phyloP scores from a whole-genome alignment of 2,329 filamentous ascomycete species.

The Diaporthe citri region DNA sequence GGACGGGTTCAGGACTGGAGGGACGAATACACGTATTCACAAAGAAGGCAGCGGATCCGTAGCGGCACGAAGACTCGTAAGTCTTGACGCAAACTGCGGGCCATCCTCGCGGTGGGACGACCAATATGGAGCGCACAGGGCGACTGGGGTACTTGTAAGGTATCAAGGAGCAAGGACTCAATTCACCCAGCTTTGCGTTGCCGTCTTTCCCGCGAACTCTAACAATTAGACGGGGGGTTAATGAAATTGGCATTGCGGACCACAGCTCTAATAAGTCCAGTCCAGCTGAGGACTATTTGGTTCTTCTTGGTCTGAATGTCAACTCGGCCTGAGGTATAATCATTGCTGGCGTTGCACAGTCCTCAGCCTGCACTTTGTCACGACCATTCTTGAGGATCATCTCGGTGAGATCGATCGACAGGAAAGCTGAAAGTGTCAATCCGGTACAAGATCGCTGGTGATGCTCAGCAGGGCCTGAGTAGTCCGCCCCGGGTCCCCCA shows the following conservation, averaged over 20 bases:
- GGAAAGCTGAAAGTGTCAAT: slow-evolving; percentile 3
- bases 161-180: slow-evolving; percentile 5
- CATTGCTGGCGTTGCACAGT: neutral
- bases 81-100: slow-evolving; percentile 23
- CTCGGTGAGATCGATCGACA: neutral
- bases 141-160: slow-evolving; percentile 22
- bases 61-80: slow-evolving; percentile 16
- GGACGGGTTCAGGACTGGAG: neutral
- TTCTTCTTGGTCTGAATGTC: neutral
- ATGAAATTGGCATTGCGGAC: slow-evolving; percentile 5
- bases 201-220: neutral
- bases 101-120: neutral
- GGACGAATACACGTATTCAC: slow-evolving; percentile 27
- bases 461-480: slow-evolving; percentile 1
- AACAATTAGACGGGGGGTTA: neutral
- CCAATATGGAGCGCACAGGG: neutral
- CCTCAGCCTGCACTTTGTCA: neutral
- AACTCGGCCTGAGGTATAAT: neutral
- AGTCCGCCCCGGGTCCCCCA: slow-evolving; percentile 8
- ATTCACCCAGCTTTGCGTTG: slow-evolving; percentile 5
- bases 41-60: slow-evolving; percentile 1
- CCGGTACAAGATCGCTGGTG: neutral
- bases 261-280: neutral
- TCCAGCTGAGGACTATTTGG: neutral
- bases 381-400: neutral